Base-by-base conservation (phyloP, 2,329 filamentous ascomycete genomes). In the Fusarium falciforme region DNA sequence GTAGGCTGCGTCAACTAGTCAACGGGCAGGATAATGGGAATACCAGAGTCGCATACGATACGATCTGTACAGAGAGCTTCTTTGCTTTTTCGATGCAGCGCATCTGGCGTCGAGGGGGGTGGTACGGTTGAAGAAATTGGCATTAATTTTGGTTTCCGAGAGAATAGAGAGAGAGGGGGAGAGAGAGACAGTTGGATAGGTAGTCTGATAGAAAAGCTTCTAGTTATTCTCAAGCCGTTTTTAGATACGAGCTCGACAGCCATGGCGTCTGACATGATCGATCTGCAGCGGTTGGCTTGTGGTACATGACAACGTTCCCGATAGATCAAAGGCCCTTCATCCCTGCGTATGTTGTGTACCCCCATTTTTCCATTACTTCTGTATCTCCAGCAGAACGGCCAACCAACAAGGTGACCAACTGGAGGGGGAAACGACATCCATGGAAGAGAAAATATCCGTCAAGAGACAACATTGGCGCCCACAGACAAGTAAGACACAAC, bases 1-100 rank as follows among this genome's bases (percentile, higher is more conserved):
- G n/a, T 57, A 61, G 49, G 62, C 36, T 61, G 57, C 57, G 49
- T 47, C 17, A 40, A 58, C 35, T 55, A 52, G 49, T 58, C 27
- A 49, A 58, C 12, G 40, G 31, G 62, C 27, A 31, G 29, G 47
- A 40, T 55, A n/a, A 29, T 33, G 44, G 16, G 25, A 49, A 29
- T 49, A 12, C 16, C 6, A 44, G 20, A 44, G n/a, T 44, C 22
- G 6, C 40, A 22, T 22, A 16, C 12, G 38, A 44, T 44, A 22
- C 20, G 40, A 44, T 20, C 17, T 29, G 29, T 47, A 27, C 16
- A 29, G 35, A 31, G 20, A 40, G 20, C 49, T 57, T 49, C 31
- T 33, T 59, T 64, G 20, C 40, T 57, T 59, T 55, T 49, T 59
- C 14, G 14, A 61, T 36, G 40, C 12, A 47, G 44, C 8, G 35